These are phyloP conservation scores for Teratosphaeria zuluensis DNA, from an alignment of 2,329 filamentous ascomycete genomes.

Conservation along the genomic window DNA sequence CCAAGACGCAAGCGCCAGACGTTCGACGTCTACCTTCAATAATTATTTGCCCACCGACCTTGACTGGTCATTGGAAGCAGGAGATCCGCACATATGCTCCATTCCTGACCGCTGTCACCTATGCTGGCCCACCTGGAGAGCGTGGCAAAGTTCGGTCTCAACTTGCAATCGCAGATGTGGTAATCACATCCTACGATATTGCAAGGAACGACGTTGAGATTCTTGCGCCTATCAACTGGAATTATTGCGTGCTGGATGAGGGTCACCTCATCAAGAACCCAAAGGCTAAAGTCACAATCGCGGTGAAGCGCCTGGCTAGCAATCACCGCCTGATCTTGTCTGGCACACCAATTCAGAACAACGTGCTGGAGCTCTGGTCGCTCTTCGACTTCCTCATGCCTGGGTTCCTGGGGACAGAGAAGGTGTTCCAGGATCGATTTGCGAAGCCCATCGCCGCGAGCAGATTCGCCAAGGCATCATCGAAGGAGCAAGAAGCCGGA, in stretches of 20 bases:
- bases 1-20: conserved; percentile 69
- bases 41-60: conserved; percentile 89
- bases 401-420: conserved; percentile 89
- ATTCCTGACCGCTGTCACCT: conserved; percentile 80
- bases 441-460: conserved; percentile 92
- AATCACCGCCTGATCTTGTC: conserved; percentile 95
- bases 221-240: conserved; percentile 78
- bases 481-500: conserved; percentile 94
- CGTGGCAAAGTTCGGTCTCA: conserved; percentile 59
- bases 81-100: conserved; percentile 93
- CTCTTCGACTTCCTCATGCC: conserved; percentile 99
- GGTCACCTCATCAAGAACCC: conserved; percentile 98
- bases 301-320: conserved; percentile 79
- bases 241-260: conserved; percentile 94
- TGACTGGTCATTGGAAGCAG: conserved; percentile 98
- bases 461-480: conserved; percentile 92
- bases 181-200: conserved; percentile 96
- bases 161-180: conserved; percentile 74
- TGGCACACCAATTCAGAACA: conserved; percentile 95
- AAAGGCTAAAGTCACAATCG: conserved; percentile 87
- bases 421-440: conserved; percentile 92
- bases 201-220: conserved; percentile 91
- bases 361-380: conserved; percentile 93
- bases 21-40: conserved; percentile 74
- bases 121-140: conserved; percentile 80